phyloP scores from a whole-genome alignment of 2,329 filamentous ascomycete genomes.

The Exophiala spinifera region DNA sequence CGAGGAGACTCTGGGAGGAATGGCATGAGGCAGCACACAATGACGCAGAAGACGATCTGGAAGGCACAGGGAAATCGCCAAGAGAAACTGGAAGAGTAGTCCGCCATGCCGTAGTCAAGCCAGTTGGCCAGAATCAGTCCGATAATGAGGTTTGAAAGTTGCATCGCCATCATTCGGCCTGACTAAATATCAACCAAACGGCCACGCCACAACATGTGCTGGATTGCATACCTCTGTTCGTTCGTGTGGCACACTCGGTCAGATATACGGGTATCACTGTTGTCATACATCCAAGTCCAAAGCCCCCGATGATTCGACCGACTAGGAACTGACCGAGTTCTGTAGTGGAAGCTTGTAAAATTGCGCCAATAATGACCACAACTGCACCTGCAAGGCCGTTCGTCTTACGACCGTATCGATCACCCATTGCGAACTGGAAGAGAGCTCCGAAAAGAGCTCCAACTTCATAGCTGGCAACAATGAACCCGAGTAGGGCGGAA shows the following conservation, averaged over 20 bases:
- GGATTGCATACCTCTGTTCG: not conserved
- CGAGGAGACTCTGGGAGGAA: not conserved
- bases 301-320: constrained; percentile 46
- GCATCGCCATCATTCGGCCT: constrained; percentile 51
- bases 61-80: constrained; percentile 58
- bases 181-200: too few species aligned
- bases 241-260: constrained; percentile 41
- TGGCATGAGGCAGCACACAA: constrained; percentile 55
- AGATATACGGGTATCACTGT: constrained; percentile 32
- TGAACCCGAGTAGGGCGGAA: constrained; percentile 15
- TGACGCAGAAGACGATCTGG: constrained; percentile 55
- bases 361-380: constrained; percentile 47
- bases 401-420: constrained; percentile 43
- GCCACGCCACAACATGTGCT: too few species aligned
- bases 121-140: constrained; percentile 40
- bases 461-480: constrained; percentile 44
- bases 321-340: constrained; percentile 42
- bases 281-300: constrained; percentile 29
- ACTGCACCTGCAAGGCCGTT: constrained; percentile 40
- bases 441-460: constrained; percentile 52
- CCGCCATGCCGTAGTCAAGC: constrained; percentile 49
- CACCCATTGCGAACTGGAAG: constrained; percentile 49
- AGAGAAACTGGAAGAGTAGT: constrained; percentile 46
- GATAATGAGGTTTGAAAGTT: constrained; percentile 47
- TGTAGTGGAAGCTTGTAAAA: constrained; percentile 40